These are phyloP conservation scores for Gardenia jasminoides DNA, from an alignment of 257 asterid genomes.

Conservation along the genomic window DNA sequence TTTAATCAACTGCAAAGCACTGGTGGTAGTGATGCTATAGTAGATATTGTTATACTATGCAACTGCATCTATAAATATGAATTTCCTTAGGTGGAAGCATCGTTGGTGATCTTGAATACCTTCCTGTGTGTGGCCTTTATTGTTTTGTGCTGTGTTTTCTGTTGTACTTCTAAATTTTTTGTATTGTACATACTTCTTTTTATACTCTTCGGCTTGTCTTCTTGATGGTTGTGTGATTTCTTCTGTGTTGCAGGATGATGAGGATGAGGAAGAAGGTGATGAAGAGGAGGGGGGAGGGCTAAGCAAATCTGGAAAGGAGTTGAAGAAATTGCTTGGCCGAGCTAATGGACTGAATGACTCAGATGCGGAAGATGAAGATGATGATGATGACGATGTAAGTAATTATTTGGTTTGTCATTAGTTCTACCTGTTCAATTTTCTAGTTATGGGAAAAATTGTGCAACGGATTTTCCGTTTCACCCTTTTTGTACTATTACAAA, in stretches of 20 bases:
- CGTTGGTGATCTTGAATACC: neutral
- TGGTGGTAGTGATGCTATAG: neutral
- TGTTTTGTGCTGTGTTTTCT: neutral
- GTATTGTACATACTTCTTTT: neutral
- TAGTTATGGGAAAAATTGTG: neutral
- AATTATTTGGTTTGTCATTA: neutral
- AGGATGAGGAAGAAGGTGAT: slow-evolving; percentile 80
- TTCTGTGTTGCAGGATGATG: slow-evolving; percentile 67
- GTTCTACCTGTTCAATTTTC: neutral
- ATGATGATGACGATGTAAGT: slow-evolving; percentile 78
- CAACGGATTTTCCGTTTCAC: neutral
- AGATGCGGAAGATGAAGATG: slow-evolving; percentile 76
- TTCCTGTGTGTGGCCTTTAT: neutral
- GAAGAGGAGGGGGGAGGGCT: slow-evolving; percentile 80
- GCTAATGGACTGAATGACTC: slow-evolving; percentile 86
- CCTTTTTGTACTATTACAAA: neutral
- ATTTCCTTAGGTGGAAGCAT: neutral
- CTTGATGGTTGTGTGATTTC: neutral
- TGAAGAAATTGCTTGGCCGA: slow-evolving; percentile 89
- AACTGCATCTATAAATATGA: neutral
- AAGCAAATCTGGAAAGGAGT: slow-evolving; percentile 97
- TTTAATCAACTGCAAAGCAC: neutral
- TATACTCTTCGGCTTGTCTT: neutral
- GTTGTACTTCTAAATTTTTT: neutral
- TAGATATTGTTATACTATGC: neutral